These are phyloP conservation scores for Tritrichomonas musculus DNA, from an alignment of 208 protist species.

Conservation along the genomic window DNA sequence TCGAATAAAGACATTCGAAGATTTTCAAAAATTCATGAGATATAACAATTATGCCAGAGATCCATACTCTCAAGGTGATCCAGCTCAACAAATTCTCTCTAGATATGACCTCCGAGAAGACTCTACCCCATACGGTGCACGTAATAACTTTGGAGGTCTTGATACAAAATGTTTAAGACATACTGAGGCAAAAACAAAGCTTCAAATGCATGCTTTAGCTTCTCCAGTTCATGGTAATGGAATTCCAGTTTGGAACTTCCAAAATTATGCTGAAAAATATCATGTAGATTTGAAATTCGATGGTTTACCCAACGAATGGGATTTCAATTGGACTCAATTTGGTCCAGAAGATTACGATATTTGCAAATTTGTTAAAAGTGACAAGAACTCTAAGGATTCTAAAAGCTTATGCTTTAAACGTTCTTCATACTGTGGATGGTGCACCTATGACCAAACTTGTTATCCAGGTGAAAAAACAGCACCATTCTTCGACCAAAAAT, in stretches of 20 bases:
- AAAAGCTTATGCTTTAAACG: neutral
- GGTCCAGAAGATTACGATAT: neutral
- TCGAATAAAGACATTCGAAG: neutral
- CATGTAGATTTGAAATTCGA: neutral
- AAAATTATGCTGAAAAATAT: neutral
- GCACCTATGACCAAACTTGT: neutral
- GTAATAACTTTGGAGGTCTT: slow-evolving; percentile 19
- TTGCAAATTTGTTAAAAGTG: neutral
- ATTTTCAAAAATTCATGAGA: neutral
- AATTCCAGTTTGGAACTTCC: neutral
- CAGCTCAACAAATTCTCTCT: slow-evolving; percentile 18
- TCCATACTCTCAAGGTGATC: neutral
- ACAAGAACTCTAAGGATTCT: neutral
- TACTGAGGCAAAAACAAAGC: neutral
- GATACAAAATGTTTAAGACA: neutral
- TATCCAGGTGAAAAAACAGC: neutral
- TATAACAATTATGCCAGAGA: slow-evolving; percentile 1
- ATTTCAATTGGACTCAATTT: slow-evolving; percentile 12
- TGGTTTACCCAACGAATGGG: neutral
- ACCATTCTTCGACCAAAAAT: neutral
- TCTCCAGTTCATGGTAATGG: neutral
- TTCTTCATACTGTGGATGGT: neutral
- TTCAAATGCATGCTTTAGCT: neutral
- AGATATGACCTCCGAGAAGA: neutral
- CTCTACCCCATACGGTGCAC: neutral